Evolutionary conservation across 129 eudicot genomes (phyloP), one percentile per base, ranked within the genome.

Genomic region (Smallanthus sonchifolius): DNA sequence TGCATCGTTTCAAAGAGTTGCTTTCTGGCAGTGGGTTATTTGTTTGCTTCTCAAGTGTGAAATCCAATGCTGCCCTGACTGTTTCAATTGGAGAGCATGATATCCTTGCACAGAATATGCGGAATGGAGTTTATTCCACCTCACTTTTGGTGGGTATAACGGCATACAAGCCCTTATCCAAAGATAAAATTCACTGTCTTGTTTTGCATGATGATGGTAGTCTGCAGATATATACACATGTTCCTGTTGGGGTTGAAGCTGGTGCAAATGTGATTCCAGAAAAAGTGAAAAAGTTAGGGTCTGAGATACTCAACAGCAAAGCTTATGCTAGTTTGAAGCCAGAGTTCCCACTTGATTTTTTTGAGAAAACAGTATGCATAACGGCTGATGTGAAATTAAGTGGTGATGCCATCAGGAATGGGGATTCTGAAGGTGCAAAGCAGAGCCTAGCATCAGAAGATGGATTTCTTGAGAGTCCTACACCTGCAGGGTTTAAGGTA

Each of bases 161-260:
- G 24, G 97, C 96, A 10, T 88, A 88, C 71, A 91, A 86, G 82
- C 99, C 99, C 68, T 77, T 94, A 59, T 91, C 99, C 38, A 94
- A 94, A 81, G 99, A 94, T 85, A 94, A 88, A 79, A 80, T 91
- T 38, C 99, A 94, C 75, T 83, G 92, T 79, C 97, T 94, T 45
- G 87, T 91, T 55, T 81, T 94, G 83, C 99, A 94, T 85, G 99
- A 94, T 80, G 99, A 94, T 86, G 99, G 99, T 39, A 94, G 99
- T 77, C 99, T 94, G 59, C 99, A 94, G 85, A 94, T 94, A 60
- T 91, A 86, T 83, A 88, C 99, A 34, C 99, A 90, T 78, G 84
- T 78, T 55, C 96, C 92, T 16, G 80, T 80, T 69, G 99, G 96
- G 73, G 88, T 82, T 45, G 96, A 94, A 73, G 63, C 87, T 74